Evolutionary conservation across 345 rosid species (phyloP), one percentile per base, ranked within the genome.

Genomic region (Eucalyptus caleyi): DNA sequence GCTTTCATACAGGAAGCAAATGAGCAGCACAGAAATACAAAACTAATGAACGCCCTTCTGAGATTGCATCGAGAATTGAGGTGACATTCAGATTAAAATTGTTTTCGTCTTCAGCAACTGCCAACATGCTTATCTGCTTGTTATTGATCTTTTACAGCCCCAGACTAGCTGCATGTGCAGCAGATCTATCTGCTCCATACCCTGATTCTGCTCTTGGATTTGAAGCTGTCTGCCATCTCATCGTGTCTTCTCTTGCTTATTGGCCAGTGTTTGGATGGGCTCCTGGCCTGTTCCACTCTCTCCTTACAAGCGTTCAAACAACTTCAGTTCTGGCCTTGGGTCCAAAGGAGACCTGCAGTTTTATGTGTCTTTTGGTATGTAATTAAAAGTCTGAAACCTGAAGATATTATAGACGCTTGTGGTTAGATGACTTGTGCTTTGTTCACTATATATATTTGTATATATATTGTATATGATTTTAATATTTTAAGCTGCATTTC

Each of bases 191-290:
- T 88, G 94, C 97, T 62, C 93, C 97, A 87, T 97, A 95, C 92
- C 99, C 99, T 50, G 96, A 93, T 90, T 95, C 96, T 91, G 99
- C 98, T 37, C 99, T 98, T 90, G 95, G 99, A 89, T 98, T 96
- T 90, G 99, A 97, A 93, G 96, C 98, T 91, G 96, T 97, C 81
- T 97, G 98, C 94, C 99, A 97, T 93, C 98, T 98, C 90, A 86
- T 93, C 72, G 99, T 96, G 89, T 97, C 99, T 37, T 97, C 99
- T 54, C 98, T 98, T 93, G 93, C 97, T 89, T 97, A 93, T 93
- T 98, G 99, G 99, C 98, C 99, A 40, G 94, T 96, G 47, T 93
- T 93, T 95, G 98, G 97, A 86, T 98, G 99, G 99, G 91, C 95
- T 91, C 99, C 99, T 69, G 97, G 98, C 86, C 98, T 98, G 92